Evolutionary conservation across 768 basidiomycete genomes (phyloP).

Genomic region (Termitomyces sp.): DNA sequence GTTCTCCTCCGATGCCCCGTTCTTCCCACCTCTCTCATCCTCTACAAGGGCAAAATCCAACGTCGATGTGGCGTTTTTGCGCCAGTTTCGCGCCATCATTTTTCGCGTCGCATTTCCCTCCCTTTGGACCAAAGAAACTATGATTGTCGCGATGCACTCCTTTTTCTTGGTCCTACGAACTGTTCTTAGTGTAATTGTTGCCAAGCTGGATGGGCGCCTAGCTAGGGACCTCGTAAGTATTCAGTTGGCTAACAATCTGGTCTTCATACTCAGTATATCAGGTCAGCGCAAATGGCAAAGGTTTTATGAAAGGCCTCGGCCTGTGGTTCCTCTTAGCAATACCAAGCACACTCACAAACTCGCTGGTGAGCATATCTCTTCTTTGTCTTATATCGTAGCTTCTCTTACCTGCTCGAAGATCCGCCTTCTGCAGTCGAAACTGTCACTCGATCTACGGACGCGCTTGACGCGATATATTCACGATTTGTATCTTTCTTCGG

Average conservation of each 20-base stretch:
- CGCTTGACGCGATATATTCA: constrained; percentile 87
- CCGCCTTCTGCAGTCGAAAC: constrained; percentile 81
- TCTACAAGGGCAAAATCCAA: constrained; percentile 48
- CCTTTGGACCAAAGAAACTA: constrained; percentile 60
- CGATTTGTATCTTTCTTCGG: constrained; percentile 83
- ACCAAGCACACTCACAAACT: constrained; percentile 93
- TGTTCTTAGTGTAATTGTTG: constrained; percentile 83
- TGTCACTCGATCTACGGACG: constrained; percentile 79
- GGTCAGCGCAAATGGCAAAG: constrained; percentile 79
- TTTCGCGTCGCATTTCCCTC: constrained; percentile 66
- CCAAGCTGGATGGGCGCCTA: constrained; percentile 83
- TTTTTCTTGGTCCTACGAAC: constrained; percentile 84
- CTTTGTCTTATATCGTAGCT: neutral
- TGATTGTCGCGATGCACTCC: constrained; percentile 73
- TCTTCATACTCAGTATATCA: constrained; percentile 14
- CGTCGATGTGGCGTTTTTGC: constrained; percentile 63
- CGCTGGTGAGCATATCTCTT: constrained; percentile 54
- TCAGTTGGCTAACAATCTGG: neutral
- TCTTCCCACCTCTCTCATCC: constrained; percentile 57
- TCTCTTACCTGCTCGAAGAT: constrained; percentile 43
- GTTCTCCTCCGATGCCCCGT: constrained; percentile 45
- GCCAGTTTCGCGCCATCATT: constrained; percentile 70
- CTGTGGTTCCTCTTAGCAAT: constrained; percentile 90
- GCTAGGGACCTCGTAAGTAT: constrained; percentile 73
- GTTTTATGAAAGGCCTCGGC: constrained; percentile 75